Evolutionary conservation across 495 filamentous ascomycete species (phyloP), one percentile per base, ranked within the genome.

Genomic region (Copromyces sp.): DNA sequence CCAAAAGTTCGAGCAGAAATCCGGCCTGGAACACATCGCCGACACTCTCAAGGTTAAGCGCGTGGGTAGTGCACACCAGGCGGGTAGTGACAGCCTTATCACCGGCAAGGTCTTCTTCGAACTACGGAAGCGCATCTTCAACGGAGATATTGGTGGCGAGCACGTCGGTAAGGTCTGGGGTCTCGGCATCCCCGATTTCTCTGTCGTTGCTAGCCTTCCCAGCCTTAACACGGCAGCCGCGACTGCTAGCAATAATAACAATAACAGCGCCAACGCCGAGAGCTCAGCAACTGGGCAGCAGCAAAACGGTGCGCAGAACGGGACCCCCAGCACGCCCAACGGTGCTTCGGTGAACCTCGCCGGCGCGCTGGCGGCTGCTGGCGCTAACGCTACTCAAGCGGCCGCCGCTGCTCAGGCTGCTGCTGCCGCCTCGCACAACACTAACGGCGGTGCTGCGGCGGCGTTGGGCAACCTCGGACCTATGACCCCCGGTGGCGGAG

Each of bases 31-130:
- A 79, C 92, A 94, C 77, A 93, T 99, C 74, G 95, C 94, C 2
- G 95, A 99, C 65, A 91, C 94, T 70, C 89, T 99, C 68, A 93
- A 93, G 73, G 89, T 97, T 70, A 93, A 94, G 82, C 87, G 95
- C 61, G 84, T 95, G 37, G 95, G 95, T 24, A 86, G 87, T 24
- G 91, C 93, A 68, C 96, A 99, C 81, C 93, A 94, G 78, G 94
- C 94, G 14, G 95, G 96, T 3, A 93, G 90, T 14, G 95, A 98
- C 81, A 94, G 93, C 68, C 86, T 97, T 72, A 86, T 99, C 20
- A 98, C 95, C 0, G 95, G 95, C 38, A 92, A 93, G 78, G 91
- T 97, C 24, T 99, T 97, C 83, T 97, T 94, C 85, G 91, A 92
- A 77, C 88, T 94, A 81, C 87, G 93, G 53, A 91, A 94, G 76